Conservation (phyloP, 345 rosid genomes). For the Moringa oleifera region DNA sequence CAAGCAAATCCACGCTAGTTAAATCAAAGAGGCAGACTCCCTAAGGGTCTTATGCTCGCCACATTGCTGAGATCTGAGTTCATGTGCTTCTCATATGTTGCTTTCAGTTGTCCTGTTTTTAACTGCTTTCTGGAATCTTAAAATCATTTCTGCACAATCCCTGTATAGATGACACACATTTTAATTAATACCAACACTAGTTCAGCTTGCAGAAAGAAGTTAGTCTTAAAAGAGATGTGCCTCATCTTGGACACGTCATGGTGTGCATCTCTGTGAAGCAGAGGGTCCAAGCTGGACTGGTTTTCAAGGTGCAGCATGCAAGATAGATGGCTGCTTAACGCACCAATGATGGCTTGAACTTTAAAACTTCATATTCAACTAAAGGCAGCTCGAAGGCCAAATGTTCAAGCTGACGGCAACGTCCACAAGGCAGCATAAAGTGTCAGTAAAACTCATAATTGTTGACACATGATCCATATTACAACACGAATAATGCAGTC, state of each 20-base stretch:
- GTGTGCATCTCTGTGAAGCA: conserved; percentile 56
- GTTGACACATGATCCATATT: neutral
- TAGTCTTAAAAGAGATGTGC: conserved; percentile 23
- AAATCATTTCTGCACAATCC: conserved; percentile 78
- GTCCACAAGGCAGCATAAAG: neutral
- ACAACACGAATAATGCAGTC: too few relatives aligned
- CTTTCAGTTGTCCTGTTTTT: conserved; percentile 46
- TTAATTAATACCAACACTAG: too few relatives aligned
- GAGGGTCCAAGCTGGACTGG: conserved; percentile 72
- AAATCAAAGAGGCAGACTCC: conserved; percentile 22
- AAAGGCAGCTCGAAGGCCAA: conserved; percentile 78
- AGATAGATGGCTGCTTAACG: conserved; percentile 87
- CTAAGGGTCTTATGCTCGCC: conserved; percentile 61
- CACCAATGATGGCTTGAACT: conserved; percentile 72
- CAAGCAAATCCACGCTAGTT: neutral
- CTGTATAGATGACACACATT: too few relatives aligned
- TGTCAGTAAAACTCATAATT: neutral
- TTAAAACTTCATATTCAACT: conserved; percentile 75
- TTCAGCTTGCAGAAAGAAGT: neutral
- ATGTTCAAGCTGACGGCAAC: conserved; percentile 62
- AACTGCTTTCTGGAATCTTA: conserved; percentile 71
- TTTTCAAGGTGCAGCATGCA: conserved; percentile 65
- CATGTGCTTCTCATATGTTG: conserved; percentile 69
- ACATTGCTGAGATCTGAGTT: conserved; percentile 39
- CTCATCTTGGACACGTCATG: conserved; percentile 63